phyloP scores from a whole-genome alignment of 1,139 yeast genomes.

The Protomyces gravidus region DNA sequence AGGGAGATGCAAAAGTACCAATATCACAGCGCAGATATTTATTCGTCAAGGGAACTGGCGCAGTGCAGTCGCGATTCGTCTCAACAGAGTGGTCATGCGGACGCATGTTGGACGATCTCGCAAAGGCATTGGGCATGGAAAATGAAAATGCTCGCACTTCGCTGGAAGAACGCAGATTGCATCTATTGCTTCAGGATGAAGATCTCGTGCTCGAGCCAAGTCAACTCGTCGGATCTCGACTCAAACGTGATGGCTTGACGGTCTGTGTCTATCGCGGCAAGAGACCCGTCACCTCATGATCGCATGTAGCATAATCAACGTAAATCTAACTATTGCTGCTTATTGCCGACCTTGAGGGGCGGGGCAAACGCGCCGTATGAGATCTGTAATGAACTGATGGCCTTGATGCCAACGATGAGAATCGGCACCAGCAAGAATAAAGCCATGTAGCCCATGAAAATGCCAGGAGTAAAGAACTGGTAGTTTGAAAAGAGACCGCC shows the following conservation, averaged over 20 bases:
- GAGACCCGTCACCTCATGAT: too few relatives aligned
- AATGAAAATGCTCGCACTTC: slow-evolving; percentile 24
- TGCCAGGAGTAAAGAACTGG: slow-evolving; percentile 57
- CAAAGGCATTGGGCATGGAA: not conserved
- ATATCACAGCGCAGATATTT: not conserved
- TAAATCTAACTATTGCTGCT: slow-evolving; percentile 9
- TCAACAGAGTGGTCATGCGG: slow-evolving; percentile 11
- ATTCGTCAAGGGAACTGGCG: not conserved
- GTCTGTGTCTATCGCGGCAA: slow-evolving; percentile 9
- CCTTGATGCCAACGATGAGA: slow-evolving; percentile 53
- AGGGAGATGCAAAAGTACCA: slow-evolving; percentile 12
- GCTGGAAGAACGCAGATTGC: slow-evolving; percentile 3
- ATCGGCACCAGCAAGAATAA: slow-evolving; percentile 52
- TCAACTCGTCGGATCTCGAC: slow-evolving; percentile 1
- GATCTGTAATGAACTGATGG: slow-evolving; percentile 61
- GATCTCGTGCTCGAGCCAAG: slow-evolving; percentile 19
- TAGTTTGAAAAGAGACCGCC: slow-evolving; percentile 46
- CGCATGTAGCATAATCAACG: not conserved
- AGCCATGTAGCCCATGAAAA: slow-evolving; percentile 63
- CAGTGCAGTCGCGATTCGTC: slow-evolving; percentile 2
- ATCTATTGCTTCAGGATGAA: not conserved
- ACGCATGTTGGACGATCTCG: slow-evolving; percentile 8
- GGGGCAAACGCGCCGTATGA: slow-evolving; percentile 71
- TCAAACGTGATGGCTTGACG: not conserved
- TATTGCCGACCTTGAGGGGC: slow-evolving; percentile 33